Percentiles rank a stretch among this genome's conserved stretches.
phyloP scores from a whole-genome alignment of 352 stramenopile genomes.

The Pythium periplocum region DNA sequence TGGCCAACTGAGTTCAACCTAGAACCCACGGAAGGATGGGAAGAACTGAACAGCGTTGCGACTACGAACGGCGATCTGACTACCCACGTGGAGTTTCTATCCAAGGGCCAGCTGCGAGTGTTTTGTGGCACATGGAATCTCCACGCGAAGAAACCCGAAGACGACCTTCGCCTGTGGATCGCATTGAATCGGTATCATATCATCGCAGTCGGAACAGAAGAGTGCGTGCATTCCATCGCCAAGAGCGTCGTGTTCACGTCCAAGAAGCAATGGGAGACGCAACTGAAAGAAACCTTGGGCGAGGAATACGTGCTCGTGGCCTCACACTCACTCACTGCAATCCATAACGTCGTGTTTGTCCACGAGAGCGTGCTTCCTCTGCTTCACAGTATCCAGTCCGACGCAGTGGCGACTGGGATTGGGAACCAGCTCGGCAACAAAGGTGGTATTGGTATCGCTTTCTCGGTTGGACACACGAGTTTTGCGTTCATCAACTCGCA shows the following conservation, averaged over 20 bases:
- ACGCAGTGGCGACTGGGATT: slow-evolving; percentile 90
- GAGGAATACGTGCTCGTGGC: slow-evolving; percentile 86
- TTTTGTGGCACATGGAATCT: slow-evolving; percentile 87
- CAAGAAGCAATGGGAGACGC: slow-evolving; percentile 79
- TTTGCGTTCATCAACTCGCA: slow-evolving; percentile 93
- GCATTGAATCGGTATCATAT: slow-evolving; percentile 82
- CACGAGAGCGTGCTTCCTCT: slow-evolving; percentile 80
- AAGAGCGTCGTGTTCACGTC: slow-evolving; percentile 92
- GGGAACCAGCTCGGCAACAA: slow-evolving; percentile 96
- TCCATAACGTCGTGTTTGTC: slow-evolving; percentile 93
- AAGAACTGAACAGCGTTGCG: slow-evolving; percentile 34
- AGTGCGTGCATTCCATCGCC: slow-evolving; percentile 91
- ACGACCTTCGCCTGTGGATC: slow-evolving; percentile 68
- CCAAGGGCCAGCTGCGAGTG: slow-evolving; percentile 41
- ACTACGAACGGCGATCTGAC: slow-evolving; percentile 21
- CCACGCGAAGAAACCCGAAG: slow-evolving; percentile 60
- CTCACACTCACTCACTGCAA: slow-evolving; percentile 89
- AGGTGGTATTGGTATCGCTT: slow-evolving; percentile 89
- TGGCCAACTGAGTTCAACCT: slow-evolving; percentile 58
- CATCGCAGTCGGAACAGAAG: slow-evolving; percentile 87
- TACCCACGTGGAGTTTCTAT: slow-evolving; percentile 35
- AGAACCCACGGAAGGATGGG: slow-evolving; percentile 41
- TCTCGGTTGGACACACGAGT: slow-evolving; percentile 68
- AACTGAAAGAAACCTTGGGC: slow-evolving; percentile 54
- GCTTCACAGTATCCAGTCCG: slow-evolving; percentile 83